Percentiles rank a stretch among this genome's conserved stretches.
Evolutionary conservation across 352 stramenopile species (phyloP).

Genomic region (Globisporangium radiosum): DNA sequence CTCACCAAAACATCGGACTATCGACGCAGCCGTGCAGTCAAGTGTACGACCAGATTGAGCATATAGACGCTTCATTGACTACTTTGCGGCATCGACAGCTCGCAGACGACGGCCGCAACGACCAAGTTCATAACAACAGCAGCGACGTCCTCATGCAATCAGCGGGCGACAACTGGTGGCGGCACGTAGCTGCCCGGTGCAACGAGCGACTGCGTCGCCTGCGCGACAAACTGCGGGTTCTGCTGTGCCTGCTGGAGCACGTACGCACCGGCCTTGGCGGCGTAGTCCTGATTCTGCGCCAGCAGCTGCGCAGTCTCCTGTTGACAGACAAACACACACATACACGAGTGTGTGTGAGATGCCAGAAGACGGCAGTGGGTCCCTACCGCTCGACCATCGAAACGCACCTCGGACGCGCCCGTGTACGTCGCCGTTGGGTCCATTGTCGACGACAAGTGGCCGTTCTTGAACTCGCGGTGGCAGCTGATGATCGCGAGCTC

Average conservation of each 20-base stretch:
- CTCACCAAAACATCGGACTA: too few species aligned
- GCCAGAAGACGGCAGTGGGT: too few species aligned
- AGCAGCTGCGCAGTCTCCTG: slow-evolving; percentile 61
- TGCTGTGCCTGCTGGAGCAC: slow-evolving; percentile 62
- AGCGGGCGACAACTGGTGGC: slow-evolving; percentile 11
- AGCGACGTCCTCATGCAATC: too few species aligned
- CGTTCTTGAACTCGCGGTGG: slow-evolving; percentile 82
- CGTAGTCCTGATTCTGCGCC: slow-evolving; percentile 52
- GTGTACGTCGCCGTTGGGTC: slow-evolving; percentile 73
- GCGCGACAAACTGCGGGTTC: slow-evolving; percentile 63
- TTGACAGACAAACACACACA: not conserved
- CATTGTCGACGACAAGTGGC: slow-evolving; percentile 60
- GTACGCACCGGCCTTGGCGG: slow-evolving; percentile 54
- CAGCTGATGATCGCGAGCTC: slow-evolving; percentile 78
- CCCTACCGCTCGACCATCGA: not conserved
- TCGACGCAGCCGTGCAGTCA: too few species aligned
- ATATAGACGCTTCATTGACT: too few species aligned
- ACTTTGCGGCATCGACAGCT: too few species aligned
- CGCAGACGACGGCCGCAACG: too few species aligned
- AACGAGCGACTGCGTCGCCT: slow-evolving; percentile 47
- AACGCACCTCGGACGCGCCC: slow-evolving; percentile 32
- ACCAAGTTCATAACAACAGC: too few species aligned
- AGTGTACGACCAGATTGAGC: too few species aligned
- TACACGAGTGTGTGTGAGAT: too few species aligned
- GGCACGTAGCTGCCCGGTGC: slow-evolving; percentile 37